Base-by-base conservation (phyloP, 1,284 basidiomycete genomes). In the Omphalotus olearius region DNA sequence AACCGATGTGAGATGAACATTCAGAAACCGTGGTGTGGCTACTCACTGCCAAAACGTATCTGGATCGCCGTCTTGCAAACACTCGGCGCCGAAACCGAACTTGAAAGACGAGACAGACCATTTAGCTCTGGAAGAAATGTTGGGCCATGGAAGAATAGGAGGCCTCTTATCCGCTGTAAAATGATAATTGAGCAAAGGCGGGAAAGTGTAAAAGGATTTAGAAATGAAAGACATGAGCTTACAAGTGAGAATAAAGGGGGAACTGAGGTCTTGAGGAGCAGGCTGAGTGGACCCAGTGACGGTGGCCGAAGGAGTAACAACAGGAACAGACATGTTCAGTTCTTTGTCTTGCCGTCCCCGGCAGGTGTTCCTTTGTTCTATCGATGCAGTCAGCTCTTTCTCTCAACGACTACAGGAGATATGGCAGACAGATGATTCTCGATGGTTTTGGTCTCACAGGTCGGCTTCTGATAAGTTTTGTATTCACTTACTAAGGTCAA, bases 101-200 rank as follows among this genome's bases (percentile, higher is more conserved):
- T 99, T 99, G 71, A 85, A 93, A 0, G 91, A 94, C 16, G 94
- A 98, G 6, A 99, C 93, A n/a, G 89, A 88, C 97, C 97, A 99
- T 57, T 88, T 87, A 18, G 91, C 95, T 16, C 91, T 78, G 47
- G 83, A 73, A 10, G 90, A 90, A 48, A 93, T 89, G 67, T 93
- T 88, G 17, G 88, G 87, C 81, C 80, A 87, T 0, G 77, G 79
- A 6, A 85, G 70, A 37, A 64, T 55, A 6, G 83, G 82, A 7
- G 78, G 72, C 28, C 67, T 64, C 46, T 69, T 72, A 53, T 64
- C 69, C 67, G 53, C 44, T 54, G 47, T 23, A 14, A 46, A 5
- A 17, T 20, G 18, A 46, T 28, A 44, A 38, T 10, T 11, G 7
- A 20, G 9, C 10, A 11, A 20, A 14, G 6, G 30, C 16, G n/a